Evolutionary conservation across 371 early-diverging fungal species (phyloP).

Genomic region (Catenaria anguillulae): DNA sequence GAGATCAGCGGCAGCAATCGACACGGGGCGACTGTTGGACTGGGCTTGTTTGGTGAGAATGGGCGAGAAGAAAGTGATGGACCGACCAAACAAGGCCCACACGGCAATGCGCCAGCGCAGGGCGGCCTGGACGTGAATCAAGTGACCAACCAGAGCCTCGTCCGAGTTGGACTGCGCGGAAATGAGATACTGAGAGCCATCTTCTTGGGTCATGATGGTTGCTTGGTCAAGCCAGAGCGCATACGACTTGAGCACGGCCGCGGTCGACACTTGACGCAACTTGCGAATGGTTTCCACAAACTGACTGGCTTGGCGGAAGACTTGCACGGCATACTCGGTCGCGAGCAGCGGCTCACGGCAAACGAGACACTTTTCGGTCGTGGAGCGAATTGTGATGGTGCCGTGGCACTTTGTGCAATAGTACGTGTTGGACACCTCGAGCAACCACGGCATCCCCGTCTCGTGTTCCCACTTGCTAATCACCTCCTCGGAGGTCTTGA

Average conservation of each 20-base stretch:
- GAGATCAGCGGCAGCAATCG: background rate
- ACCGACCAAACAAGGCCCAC: background rate
- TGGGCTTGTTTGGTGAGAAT: background rate
- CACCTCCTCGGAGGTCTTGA: background rate
- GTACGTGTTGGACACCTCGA: background rate
- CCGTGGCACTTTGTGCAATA: background rate
- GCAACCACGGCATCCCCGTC: background rate
- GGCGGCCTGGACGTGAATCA: background rate
- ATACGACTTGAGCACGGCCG: background rate
- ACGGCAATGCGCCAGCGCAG: background rate
- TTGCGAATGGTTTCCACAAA: background rate
- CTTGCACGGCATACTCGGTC: background rate
- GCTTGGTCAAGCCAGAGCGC: background rate
- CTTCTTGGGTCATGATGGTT: background rate
- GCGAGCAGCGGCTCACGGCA: background rate
- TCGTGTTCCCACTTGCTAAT: background rate
- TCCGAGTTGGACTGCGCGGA: background rate
- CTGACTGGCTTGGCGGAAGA: background rate
- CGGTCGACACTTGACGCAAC: background rate
- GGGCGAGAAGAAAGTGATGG: background rate
- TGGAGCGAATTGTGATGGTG: background rate
- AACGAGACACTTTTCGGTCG: background rate
- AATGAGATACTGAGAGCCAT: background rate
- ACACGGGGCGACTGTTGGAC: background rate
- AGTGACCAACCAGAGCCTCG: background rate